Base-by-base conservation (phyloP, 2,329 filamentous ascomycete species). In the Phyllosticta ampelicida region DNA sequence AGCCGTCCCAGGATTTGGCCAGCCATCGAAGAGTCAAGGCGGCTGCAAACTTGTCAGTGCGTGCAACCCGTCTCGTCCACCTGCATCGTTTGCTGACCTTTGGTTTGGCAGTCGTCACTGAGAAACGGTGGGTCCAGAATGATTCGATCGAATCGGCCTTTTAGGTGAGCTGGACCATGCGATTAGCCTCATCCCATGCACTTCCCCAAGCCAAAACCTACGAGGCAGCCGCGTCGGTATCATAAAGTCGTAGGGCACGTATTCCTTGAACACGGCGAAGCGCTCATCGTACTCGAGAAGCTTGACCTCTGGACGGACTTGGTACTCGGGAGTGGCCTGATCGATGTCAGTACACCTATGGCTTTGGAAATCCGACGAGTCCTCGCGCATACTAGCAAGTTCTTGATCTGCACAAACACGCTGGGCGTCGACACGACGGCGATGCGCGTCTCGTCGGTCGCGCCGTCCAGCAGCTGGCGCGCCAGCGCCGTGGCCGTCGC, bases 121-220 rank as follows among this genome's bases (percentile, higher is more conserved):
- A 92, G 75, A 68, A 92, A 92, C 0, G 89, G 89, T 9, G 89
- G 89, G 67, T 94, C 89, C 64, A 81, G 82, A 57, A 91, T 85
- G 61, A 92, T 79, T 56, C 83, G 79, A 70, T 90, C 85, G 52
- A 86, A 81, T 19, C 72, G 75, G 19, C 80, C 82, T 66, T 86
- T 88, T 36, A 90, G 70, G 30, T 79, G 70, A 11, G 69, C 77
- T 80, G 56, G 10, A 60, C 3, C 57, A 18, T 10, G 19, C 23
- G 21, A 28, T 36, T 11, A 29, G 28, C 51, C n/a, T 10, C 13
- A n/a, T 18, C n/a, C 49, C 49, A 51, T 13, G 19, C 20, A 5
- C 18, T 6, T n/a, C n/a, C 6, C 20, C 49, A 20, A 36, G 5
- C 44, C 18, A 10, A 9, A 20, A 67, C 74, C 60, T 69, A 80